phyloP scores from a whole-genome alignment of 257 asterid species.

The Petrea volubilis region DNA sequence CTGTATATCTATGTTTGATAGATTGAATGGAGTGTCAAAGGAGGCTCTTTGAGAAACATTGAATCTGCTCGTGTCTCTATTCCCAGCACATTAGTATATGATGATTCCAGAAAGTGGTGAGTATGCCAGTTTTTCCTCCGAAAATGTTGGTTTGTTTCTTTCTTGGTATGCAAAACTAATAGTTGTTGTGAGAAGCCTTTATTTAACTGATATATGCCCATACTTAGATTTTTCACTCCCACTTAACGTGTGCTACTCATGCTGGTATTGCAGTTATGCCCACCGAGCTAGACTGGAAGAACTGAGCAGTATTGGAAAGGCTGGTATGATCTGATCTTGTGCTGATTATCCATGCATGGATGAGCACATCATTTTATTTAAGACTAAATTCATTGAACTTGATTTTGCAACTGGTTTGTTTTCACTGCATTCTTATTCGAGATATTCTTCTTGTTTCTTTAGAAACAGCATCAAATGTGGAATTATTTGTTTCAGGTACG shows the following conservation, averaged over 20 bases:
- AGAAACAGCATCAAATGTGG: neutral
- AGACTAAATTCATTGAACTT: neutral
- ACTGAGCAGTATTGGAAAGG: constrained; percentile 96
- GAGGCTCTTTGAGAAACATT: constrained; percentile 81
- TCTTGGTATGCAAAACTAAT: constrained; percentile 6
- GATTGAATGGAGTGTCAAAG: constrained; percentile 98
- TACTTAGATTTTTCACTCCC: neutral
- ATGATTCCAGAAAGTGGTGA: constrained; percentile 83
- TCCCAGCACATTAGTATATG: constrained; percentile 81
- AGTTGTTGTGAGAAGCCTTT: constrained; percentile 20
- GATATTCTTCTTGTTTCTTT: neutral
- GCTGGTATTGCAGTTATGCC: constrained; percentile 61
- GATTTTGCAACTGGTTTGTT: constrained; percentile 2
- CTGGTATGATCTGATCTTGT: constrained; percentile 57
- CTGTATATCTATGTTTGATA: constrained; percentile 25
- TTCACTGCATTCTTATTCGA: neutral
- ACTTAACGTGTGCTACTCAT: constrained; percentile 20
- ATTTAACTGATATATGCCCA: neutral
- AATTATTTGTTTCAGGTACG: constrained; percentile 70
- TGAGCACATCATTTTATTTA: neutral
- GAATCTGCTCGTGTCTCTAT: constrained; percentile 93
- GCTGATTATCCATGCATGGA: constrained; percentile 3
- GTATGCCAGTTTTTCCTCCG: constrained; percentile 16
- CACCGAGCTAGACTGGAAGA: constrained; percentile 87
- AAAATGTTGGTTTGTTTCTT: neutral